A percentile compares a stretch with the other conserved stretches of the same genome.
Conservation (phyloP, 2,329 filamentous ascomycete species). For the Tolypocladium endophyticum region DNA sequence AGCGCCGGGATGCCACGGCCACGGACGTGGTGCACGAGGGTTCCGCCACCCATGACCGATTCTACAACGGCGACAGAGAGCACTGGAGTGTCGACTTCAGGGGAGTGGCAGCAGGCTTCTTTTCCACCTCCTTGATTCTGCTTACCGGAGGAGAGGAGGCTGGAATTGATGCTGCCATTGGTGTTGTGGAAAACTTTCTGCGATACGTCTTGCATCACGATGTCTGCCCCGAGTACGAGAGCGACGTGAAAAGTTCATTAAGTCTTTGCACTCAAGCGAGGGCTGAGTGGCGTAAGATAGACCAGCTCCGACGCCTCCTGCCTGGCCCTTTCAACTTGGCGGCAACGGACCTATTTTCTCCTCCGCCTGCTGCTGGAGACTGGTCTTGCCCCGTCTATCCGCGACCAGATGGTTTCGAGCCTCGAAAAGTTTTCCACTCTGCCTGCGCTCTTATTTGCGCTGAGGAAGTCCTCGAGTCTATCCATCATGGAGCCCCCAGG, state of each 20-base stretch:
- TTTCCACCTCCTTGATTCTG: conserved; percentile 50
- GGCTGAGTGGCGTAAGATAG: conserved; percentile 53
- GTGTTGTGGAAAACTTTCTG: conserved; percentile 74
- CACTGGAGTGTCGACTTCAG: conserved; percentile 74
- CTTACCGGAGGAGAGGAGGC: conserved; percentile 44
- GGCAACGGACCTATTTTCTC: conserved; percentile 56
- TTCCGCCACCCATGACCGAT: conserved; percentile 30
- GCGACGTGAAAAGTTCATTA: conserved; percentile 56
- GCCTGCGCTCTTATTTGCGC: conserved; percentile 29
- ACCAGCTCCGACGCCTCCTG: conserved; percentile 38
- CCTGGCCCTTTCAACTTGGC: conserved; percentile 78
- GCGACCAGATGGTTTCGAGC: conserved; percentile 28
- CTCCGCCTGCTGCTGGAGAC: conserved; percentile 13
- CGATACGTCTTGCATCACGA: conserved; percentile 77
- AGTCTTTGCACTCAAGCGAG: conserved; percentile 56
- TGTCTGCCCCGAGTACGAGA: conserved; percentile 71
- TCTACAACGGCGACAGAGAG: conserved; percentile 40
- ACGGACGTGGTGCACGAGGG: conserved; percentile 45
- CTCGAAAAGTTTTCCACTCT: conserved; percentile 31
- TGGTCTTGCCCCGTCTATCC: conserved; percentile 17
- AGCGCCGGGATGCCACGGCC: conserved; percentile 55
- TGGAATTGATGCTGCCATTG: conserved; percentile 46
- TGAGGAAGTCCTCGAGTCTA: conserved; percentile 18
- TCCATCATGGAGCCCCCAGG: conserved; percentile 10
- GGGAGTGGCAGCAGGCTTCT: conserved; percentile 64